Percentiles rank a stretch among this genome's conserved stretches.
These are phyloP conservation scores for Apiotrichum siamense DNA, from an alignment of 1,284 basidiomycete species.

Conservation along the genomic window DNA sequence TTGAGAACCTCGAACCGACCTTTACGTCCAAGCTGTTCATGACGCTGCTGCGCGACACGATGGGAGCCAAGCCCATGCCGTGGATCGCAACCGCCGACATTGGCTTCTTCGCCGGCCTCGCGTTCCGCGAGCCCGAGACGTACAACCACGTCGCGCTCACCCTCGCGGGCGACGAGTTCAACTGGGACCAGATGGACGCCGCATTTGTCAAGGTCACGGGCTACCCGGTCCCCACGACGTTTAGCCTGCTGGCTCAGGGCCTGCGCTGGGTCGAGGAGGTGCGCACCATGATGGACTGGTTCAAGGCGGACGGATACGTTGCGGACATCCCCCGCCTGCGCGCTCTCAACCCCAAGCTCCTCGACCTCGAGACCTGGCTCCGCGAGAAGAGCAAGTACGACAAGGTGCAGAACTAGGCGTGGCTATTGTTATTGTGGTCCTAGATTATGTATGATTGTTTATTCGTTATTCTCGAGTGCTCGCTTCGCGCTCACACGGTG, in stretches of 20 bases:
- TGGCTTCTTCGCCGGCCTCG: slow-evolving; percentile 20
- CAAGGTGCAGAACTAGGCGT: background rate
- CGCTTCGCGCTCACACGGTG: too few species aligned
- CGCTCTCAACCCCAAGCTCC: slow-evolving; percentile 7
- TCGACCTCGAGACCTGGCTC: slow-evolving; percentile 11
- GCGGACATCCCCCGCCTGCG: slow-evolving; percentile 6
- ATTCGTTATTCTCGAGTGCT: too few species aligned
- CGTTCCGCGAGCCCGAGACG: slow-evolving; percentile 9
- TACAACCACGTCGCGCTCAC: slow-evolving; percentile 14
- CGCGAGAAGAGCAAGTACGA: slow-evolving; percentile 4
- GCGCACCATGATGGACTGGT: slow-evolving; percentile 14
- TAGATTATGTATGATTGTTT: too few species aligned
- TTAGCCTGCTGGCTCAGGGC: background rate
- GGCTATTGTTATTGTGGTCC: too few species aligned
- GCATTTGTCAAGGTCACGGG: slow-evolving; percentile 14
- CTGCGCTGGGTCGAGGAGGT: slow-evolving; percentile 4
- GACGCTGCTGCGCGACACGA: slow-evolving; percentile 13
- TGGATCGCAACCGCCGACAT: slow-evolving; percentile 23
- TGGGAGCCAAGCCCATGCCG: slow-evolving; percentile 20
- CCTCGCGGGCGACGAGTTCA: slow-evolving; percentile 25
- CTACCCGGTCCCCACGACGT: slow-evolving; percentile 18
- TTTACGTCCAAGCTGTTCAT: slow-evolving; percentile 20
- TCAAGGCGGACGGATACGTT: slow-evolving; percentile 10
- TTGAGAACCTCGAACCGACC: slow-evolving; percentile 13
- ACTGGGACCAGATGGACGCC: slow-evolving; percentile 18